phyloP scores from a whole-genome alignment of 140 eudicot species.

The Erigeron philadelphicus region DNA sequence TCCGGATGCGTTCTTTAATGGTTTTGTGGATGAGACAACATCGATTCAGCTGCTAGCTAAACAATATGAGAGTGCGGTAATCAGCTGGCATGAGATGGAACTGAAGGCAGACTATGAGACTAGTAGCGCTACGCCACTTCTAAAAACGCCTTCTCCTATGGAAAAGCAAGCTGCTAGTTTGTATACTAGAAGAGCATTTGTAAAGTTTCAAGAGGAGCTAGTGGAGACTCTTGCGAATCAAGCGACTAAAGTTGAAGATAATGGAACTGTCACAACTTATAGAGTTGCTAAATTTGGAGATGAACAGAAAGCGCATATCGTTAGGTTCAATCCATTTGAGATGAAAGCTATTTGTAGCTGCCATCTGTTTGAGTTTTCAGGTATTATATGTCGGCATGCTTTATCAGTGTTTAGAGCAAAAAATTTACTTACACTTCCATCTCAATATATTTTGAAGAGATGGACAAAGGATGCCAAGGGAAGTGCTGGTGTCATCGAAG shows the following conservation, averaged over 20 bases:
- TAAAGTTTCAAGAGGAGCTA: conserved; percentile 54
- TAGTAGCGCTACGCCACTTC: conserved; percentile 35
- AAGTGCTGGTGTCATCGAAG: conserved; percentile 30
- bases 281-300: conserved; percentile 67
- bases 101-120: conserved; percentile 54
- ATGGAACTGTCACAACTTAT: conserved; percentile 35
- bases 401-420: conserved; percentile 58
- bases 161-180: conserved; percentile 65
- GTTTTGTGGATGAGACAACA: conserved; percentile 38
- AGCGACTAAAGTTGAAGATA: conserved; percentile 49
- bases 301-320: conserved; percentile 42
- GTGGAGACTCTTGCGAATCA: conserved; percentile 64
- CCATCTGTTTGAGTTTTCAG: conserved; percentile 61
- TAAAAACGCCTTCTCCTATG: conserved; percentile 69
- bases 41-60: conserved; percentile 41
- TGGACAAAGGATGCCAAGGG: conserved; percentile 65
- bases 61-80: conserved; percentile 49
- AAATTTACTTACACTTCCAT: conserved; percentile 64
- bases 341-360: conserved; percentile 61
- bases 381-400: conserved; percentile 56
- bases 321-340: conserved; percentile 38
- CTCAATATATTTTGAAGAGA: conserved; percentile 43
- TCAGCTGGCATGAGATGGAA: conserved; percentile 55
- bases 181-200: conserved; percentile 44
- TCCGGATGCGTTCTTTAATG: conserved; percentile 36